Base-by-base conservation (phyloP, 176 grass and related monocot species). In the Aechmea fasciata region DNA sequence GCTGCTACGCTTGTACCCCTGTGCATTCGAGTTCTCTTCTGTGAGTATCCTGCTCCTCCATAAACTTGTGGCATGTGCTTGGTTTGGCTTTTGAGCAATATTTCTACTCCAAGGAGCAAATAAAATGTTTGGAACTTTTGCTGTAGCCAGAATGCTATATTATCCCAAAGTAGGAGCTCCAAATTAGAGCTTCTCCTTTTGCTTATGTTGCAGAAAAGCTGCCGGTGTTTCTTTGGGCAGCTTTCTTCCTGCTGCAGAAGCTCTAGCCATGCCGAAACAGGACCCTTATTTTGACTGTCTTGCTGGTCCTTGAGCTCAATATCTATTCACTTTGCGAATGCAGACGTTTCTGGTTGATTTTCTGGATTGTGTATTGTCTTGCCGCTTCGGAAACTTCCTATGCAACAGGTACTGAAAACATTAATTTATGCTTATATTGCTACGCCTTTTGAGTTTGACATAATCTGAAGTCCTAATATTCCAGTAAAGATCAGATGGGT, bases 261-360 rank as follows among this genome's bases (percentile, higher is more conserved):
- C 10, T 49, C 48, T 69, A 54, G 2, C 41, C 48, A 52, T 53
- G 18, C 15, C n/a, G 33, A 67, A 75, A 67, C 67, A 68, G 7
- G 55, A 20, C 22, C 48, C 15, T 76, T 2, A 51, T 73, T 67
- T n/a, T 77, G 24, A 62, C 61, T 69, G 52, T 80, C 66, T 41
- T 57, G 55, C 11, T 14, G 17, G 13, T 18, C 52, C n/a, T 57
- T 19, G 33, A 41, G 33, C 55, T 61, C 20, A 61, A 5, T 22
- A 10, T 22, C 2, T 22, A 41, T 61, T 61, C 9, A 10, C 3
- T 57, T 61, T 22, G 55, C n/a, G 10, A 8, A 22, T 83, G 51
- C 84, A 97, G 94, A 89, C 77, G 64, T 97, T 97, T 63, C 79
- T 97, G 50, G 87, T 90, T 85, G 89, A 97, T 70, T 97, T 97